These are phyloP conservation scores for Pichia sp. DNA, from an alignment of 1,139 yeast genomes.

Conservation along the genomic window DNA sequence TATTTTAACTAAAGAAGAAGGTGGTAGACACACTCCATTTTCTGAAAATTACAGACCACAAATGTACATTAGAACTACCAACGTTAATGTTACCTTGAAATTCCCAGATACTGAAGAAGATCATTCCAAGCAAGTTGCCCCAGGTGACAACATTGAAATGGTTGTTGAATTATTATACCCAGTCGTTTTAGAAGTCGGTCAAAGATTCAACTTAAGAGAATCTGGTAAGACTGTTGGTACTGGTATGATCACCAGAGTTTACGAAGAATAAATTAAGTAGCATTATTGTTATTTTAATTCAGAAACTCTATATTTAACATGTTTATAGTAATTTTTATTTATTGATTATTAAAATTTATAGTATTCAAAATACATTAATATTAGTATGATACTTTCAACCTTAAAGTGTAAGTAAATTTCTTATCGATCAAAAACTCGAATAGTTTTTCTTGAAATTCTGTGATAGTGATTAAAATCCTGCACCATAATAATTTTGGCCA, in stretches of 20 bases:
- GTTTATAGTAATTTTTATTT: conserved; percentile 9
- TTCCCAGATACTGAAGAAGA: conserved; percentile 90
- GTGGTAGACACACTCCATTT: conserved; percentile 98
- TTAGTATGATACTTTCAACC: no score
- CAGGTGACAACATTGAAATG: conserved; percentile 99
- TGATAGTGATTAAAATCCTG: no score
- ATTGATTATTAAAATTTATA: not conserved
- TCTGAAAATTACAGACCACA: conserved; percentile 98
- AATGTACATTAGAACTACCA: conserved; percentile 93
- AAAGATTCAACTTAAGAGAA: conserved; percentile 98
- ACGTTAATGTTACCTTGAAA: conserved; percentile 83
- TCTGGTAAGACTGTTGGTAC: conserved; percentile 99
- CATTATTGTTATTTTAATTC: not conserved
- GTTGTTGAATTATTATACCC: conserved; percentile 85
- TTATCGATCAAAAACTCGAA: no score
- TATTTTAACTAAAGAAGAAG: conserved; percentile 92
- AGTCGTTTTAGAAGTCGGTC: conserved; percentile 92
- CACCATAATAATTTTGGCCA: no score
- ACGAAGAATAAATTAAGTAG: conserved; percentile 46
- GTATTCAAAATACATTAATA: no score
- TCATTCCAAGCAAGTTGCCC: conserved; percentile 87
- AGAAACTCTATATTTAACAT: not conserved
- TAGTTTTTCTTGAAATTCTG: no score
- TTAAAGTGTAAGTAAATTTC: no score
- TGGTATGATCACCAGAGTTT: conserved; percentile 91